Conservation (phyloP, 1,284 basidiomycete genomes). For the Peniophora sp. region DNA sequence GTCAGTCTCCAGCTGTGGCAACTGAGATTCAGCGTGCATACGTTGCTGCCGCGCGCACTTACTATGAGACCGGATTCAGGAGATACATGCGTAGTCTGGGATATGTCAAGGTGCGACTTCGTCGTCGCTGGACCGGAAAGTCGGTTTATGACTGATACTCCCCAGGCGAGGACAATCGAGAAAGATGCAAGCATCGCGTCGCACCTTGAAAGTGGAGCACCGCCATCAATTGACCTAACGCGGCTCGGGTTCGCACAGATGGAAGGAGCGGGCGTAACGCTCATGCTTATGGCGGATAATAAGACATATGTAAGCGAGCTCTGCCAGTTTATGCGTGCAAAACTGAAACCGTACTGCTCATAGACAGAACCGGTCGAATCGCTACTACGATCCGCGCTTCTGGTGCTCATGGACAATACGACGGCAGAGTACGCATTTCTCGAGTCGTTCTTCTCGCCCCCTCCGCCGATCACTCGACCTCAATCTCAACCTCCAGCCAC, state of each 20-base stretch:
- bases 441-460: slow-evolving; percentile 65
- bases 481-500: slow-evolving; percentile 10
- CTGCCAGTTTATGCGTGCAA: no score
- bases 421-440: slow-evolving; percentile 87
- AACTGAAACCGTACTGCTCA: not conserved
- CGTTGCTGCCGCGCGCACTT: slow-evolving; percentile 75
- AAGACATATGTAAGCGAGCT: slow-evolving; percentile 61
- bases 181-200: slow-evolving; percentile 52
- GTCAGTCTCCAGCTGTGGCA: slow-evolving; percentile 78
- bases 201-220: slow-evolving; percentile 26
- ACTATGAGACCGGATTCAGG: slow-evolving; percentile 94
- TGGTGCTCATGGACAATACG: slow-evolving; percentile 91
- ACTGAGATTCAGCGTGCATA: slow-evolving; percentile 90
- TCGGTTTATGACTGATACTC: not conserved
- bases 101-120: slow-evolving; percentile 59
- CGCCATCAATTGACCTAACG: slow-evolving; percentile 35
- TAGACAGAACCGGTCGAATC: slow-evolving; percentile 83
- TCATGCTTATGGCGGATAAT: slow-evolving; percentile 83
- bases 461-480: slow-evolving; percentile 14
- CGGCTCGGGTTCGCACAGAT: slow-evolving; percentile 64
- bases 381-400: slow-evolving; percentile 73
- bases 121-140: slow-evolving; percentile 1
- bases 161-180: slow-evolving; percentile 52
- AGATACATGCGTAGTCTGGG: slow-evolving; percentile 81
- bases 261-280: slow-evolving; percentile 71